These are phyloP conservation scores for Pestalotiopsis sp. DNA, from an alignment of 2,329 filamentous ascomycete species.

Conservation along the genomic window DNA sequence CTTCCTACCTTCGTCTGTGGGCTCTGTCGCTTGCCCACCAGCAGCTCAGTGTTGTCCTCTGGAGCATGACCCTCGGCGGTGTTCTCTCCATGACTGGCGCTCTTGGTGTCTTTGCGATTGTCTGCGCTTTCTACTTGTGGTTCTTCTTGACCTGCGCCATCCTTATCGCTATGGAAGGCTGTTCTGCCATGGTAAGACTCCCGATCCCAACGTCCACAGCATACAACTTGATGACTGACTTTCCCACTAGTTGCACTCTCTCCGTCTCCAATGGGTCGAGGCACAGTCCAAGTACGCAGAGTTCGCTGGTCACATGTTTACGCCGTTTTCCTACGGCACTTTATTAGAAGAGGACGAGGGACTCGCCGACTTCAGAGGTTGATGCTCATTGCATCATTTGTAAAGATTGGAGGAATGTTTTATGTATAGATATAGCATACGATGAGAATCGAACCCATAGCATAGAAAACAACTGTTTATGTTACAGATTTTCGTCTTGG, in stretches of 20 bases:
- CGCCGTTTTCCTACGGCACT: slow-evolving; percentile 74
- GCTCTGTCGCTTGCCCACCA: slow-evolving; percentile 96
- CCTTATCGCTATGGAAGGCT: slow-evolving; percentile 80
- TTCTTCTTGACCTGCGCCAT: slow-evolving; percentile 79
- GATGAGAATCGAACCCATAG: not conserved
- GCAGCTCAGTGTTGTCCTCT: slow-evolving; percentile 92
- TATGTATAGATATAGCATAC: slow-evolving; percentile 5
- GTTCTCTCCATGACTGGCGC: slow-evolving; percentile 68
- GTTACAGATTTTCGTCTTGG: not conserved
- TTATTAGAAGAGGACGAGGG: slow-evolving; percentile 69
- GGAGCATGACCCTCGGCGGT: slow-evolving; percentile 89
- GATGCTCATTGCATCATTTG: slow-evolving; percentile 9
- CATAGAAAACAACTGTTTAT: slow-evolving; percentile 2
- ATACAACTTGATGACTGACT: not conserved
- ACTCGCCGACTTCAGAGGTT: slow-evolving; percentile 36
- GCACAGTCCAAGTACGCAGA: slow-evolving; percentile 86
- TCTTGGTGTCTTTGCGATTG: slow-evolving; percentile 75
- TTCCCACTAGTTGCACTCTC: slow-evolving; percentile 58
- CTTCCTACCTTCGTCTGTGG: slow-evolving; percentile 98
- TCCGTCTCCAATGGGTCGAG: slow-evolving; percentile 81
- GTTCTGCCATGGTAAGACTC: slow-evolving; percentile 65
- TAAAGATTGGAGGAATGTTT: not conserved
- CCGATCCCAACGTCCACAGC: too few relatives aligned
- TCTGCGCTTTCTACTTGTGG: slow-evolving; percentile 84
- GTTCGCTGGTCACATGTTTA: slow-evolving; percentile 74